phyloP scores from a whole-genome alignment of 2,329 filamentous ascomycete genomes.

The Westerdykella sp. region DNA sequence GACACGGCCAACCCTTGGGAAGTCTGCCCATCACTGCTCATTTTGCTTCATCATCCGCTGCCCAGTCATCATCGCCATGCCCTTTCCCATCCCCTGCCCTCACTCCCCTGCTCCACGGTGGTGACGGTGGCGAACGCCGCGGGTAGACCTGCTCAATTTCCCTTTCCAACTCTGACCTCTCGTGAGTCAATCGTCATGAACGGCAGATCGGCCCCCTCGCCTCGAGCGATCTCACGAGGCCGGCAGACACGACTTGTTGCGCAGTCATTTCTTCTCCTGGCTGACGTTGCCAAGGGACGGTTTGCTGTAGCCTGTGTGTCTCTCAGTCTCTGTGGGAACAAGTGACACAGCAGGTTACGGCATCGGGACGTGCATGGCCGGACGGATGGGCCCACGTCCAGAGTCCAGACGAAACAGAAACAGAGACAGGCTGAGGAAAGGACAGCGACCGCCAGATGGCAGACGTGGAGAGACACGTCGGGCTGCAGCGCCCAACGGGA shows the following conservation, averaged over 20 bases:
- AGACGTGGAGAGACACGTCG: conserved; percentile 27
- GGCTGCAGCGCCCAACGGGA: conserved; percentile 16
- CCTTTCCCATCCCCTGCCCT: too few relatives aligned
- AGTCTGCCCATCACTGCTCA: conserved; percentile 1
- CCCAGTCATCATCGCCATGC: background rate
- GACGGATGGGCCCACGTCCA: background rate
- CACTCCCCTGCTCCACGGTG: too few relatives aligned
- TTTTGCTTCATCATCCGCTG: background rate
- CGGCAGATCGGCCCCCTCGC: conserved; percentile 1
- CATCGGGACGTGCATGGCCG: background rate
- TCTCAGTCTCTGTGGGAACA: too few relatives aligned
- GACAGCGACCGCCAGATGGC: background rate
- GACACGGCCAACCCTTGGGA: too few relatives aligned
- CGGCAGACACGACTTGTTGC: conserved; percentile 1
- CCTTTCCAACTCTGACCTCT: background rate
- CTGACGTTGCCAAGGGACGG: background rate
- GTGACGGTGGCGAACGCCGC: background rate
- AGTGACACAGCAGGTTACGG: background rate
- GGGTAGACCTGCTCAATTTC: conserved; percentile 3
- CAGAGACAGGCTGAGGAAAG: too few relatives aligned
- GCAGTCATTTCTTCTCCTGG: background rate
- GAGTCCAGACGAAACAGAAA: background rate
- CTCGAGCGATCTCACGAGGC: conserved; percentile 4
- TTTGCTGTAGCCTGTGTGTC: too few relatives aligned
- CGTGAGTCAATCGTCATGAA: conserved; percentile 1